Evolutionary conservation across 2,329 filamentous ascomycete species (phyloP).

Genomic region (Akanthomyces dipterigenus): DNA sequence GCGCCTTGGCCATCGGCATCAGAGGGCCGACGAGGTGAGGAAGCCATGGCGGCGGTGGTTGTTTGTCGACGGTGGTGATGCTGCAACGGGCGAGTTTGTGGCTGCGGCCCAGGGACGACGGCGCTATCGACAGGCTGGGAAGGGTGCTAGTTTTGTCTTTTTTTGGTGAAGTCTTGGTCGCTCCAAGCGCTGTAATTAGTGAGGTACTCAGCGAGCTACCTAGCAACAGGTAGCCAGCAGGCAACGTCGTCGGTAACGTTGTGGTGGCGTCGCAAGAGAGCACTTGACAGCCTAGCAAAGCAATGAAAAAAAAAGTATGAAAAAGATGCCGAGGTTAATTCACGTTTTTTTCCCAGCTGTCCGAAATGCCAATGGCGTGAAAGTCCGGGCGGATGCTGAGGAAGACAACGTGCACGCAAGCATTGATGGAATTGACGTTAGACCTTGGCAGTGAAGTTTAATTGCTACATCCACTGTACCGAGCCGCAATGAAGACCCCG

Average conservation of each 20-base stretch:
- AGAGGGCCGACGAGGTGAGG: background rate
- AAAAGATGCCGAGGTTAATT: background rate
- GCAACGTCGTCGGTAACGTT: too few species aligned
- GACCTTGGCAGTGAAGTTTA: too few species aligned
- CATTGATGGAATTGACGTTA: background rate
- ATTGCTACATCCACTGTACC: too few species aligned
- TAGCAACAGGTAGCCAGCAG: too few species aligned
- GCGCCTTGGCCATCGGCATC: slow-evolving; percentile 6
- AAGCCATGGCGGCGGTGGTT: background rate
- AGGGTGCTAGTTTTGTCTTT: background rate
- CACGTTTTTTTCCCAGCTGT: background rate
- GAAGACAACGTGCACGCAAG: background rate
- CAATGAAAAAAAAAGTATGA: too few species aligned
- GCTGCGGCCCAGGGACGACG: background rate
- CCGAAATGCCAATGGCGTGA: background rate
- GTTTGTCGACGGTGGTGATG: background rate
- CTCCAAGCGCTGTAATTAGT: too few species aligned
- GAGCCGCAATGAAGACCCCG: too few species aligned
- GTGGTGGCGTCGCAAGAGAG: too few species aligned
- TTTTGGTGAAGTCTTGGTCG: too few species aligned
- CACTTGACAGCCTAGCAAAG: too few species aligned
- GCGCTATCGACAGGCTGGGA: background rate
- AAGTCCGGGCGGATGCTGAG: background rate
- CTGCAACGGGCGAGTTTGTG: background rate
- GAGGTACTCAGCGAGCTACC: too few species aligned